Evolutionary conservation across 1,139 yeast species (phyloP).

Genomic region (Taiozyma sp.): DNA sequence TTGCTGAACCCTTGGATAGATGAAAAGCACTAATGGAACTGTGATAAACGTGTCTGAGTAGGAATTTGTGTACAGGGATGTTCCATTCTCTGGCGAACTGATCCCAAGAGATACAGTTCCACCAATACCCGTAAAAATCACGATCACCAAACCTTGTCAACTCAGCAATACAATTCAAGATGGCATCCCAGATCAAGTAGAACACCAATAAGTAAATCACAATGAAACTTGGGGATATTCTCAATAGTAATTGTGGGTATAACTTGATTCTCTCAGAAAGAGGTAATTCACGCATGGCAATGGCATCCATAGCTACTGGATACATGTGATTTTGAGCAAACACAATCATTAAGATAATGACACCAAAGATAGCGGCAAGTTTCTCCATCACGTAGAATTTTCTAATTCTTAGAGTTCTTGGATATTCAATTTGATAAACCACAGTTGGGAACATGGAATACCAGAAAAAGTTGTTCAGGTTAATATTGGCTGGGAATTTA

Average conservation of each 20-base stretch:
- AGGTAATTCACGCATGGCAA: slow-evolving; percentile 42
- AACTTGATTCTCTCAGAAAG: slow-evolving; percentile 39
- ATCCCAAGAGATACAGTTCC: slow-evolving; percentile 94
- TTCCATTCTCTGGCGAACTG: slow-evolving; percentile 95
- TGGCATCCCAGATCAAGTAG: slow-evolving; percentile 92
- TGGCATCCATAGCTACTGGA: slow-evolving; percentile 65
- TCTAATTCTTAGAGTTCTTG: slow-evolving; percentile 65
- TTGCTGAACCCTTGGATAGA: slow-evolving; percentile 61
- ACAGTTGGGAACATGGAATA: slow-evolving; percentile 90
- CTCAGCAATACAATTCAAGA: slow-evolving; percentile 84
- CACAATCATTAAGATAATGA: slow-evolving; percentile 74
- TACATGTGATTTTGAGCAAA: slow-evolving; percentile 75
- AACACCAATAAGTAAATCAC: slow-evolving; percentile 73
- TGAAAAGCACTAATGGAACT: slow-evolving; percentile 76
- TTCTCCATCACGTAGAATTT: slow-evolving; percentile 69
- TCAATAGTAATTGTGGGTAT: slow-evolving; percentile 62
- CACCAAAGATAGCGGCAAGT: slow-evolving; percentile 76
- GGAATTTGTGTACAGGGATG: slow-evolving; percentile 86
- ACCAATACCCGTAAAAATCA: slow-evolving; percentile 94
- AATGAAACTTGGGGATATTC: slow-evolving; percentile 74
- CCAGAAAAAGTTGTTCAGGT: slow-evolving; percentile 58
- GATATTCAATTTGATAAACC: slow-evolving; percentile 75
- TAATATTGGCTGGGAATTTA: slow-evolving; percentile 67
- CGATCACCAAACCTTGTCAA: slow-evolving; percentile 82
- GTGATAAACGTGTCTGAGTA: slow-evolving; percentile 90